Base-by-base conservation (phyloP, 805 yeast genomes). In the Jamesozyma spencerorum region DNA sequence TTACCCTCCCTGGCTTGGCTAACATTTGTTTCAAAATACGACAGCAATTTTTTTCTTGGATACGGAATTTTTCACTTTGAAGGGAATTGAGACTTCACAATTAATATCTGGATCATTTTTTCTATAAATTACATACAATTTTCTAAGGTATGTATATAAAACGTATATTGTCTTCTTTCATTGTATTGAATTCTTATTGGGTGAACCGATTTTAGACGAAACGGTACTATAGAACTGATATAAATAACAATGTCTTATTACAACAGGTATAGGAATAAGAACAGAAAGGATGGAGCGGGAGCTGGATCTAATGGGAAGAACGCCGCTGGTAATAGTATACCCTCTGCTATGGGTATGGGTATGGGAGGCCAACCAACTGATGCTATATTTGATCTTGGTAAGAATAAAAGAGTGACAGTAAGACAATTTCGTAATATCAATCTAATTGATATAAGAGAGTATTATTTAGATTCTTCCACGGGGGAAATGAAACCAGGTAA, bases 381-480 rank as follows among this genome's bases (percentile, higher is more conserved):
- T 46, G 60, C 57, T 3, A 49, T 58, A 14, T 54, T 62, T 39
- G 62, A 74, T 65, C 62, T 76, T 38, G 78, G 79, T 3, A 69
- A 68, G 49, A 78, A 70, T 52, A 86, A 85, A 55, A 74, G 77
- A 41, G 81, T 85, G 26, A 75, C 85, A 0, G 86, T 90, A 14
- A 71, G 86, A 42, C 74, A 72, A 48, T 88, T 77, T 67, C 79
- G 82, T 41, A 78, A 79, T 38, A 64, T 66, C 41, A 74, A 73
- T 27, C 64, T 87, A 48, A 76, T 90, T 12, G 95, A 88, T 53
- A 83, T 88, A 39, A 72, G 97, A 43, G 96, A 88, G 57, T 86
- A 69, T 63, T 88, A 85, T 59, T 69, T 68, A 39, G 75, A 77
- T 37, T 64, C 68, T n/a, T 60, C 67, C 3, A 63, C 66, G 8